Evolutionary conservation across 805 yeast genomes (phyloP).

Genomic region (Saccharomycopsis selenospora): DNA sequence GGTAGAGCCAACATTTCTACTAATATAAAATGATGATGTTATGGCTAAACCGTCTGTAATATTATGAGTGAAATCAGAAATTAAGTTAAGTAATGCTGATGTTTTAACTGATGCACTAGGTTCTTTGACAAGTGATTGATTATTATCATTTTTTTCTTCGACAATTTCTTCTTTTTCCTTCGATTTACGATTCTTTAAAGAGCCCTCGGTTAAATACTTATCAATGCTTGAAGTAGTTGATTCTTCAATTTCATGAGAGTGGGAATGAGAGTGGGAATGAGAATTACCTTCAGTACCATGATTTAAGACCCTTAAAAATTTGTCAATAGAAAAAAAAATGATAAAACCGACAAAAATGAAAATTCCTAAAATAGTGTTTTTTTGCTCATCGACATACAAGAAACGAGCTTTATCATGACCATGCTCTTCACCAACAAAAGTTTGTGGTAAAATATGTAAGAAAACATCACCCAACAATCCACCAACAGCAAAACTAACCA

Average conservation of each 20-base stretch:
- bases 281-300: constrained; percentile 26
- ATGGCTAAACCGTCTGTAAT: constrained; percentile 73
- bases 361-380: constrained; percentile 43
- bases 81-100: constrained; percentile 57
- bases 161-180: constrained; percentile 24
- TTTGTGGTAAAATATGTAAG: constrained; percentile 64
- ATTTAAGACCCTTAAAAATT: constrained; percentile 44
- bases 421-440: constrained; percentile 46
- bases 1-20: constrained; percentile 54
- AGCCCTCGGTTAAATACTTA: constrained; percentile 12
- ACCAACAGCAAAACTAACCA: constrained; percentile 71
- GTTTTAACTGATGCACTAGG: constrained; percentile 31
- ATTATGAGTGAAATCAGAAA: constrained; percentile 69
- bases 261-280: constrained; percentile 41
- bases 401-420: constrained; percentile 36
- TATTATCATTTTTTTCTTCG: constrained; percentile 21
- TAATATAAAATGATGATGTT: constrained; percentile 59
- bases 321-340: constrained; percentile 55
- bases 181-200: constrained; percentile 22
- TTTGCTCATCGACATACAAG: constrained; percentile 44
- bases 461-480: constrained; percentile 71
- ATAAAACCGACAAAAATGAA: constrained; percentile 57
- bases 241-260: constrained; percentile 28
- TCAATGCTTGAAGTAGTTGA: constrained; percentile 20
- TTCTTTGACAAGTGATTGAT: constrained; percentile 26